Evolutionary conservation across 208 protist genomes (phyloP), one percentile per base, ranked within the genome.

Genomic region (Endotrypanum monterogeii): DNA sequence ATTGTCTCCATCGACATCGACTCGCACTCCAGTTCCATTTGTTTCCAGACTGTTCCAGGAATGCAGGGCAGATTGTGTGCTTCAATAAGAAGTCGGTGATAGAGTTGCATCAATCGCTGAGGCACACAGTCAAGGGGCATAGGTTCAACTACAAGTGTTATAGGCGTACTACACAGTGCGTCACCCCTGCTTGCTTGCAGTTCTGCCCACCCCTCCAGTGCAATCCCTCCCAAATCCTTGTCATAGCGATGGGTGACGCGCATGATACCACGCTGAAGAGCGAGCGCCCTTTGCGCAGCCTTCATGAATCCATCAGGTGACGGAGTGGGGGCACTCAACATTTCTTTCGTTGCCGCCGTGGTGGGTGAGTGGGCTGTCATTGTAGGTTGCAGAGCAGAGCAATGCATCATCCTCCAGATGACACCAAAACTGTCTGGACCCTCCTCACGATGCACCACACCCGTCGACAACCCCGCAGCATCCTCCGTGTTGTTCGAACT

Each of bases 401-500:
- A 54, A 50, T 70, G 66, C 4, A 70, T 32, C 16, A 70, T 32
- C 7, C 66, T 51, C 66, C 66, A 70, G 28, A 70, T 41, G 30
- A 70, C 66, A 39, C 30, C 66, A 25, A 70, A 70, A 50, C 46
- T 55, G 50, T 70, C 66, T n/a, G 66, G 39, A 20, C 66, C 66
- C 39, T 54, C 66, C 48, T 70, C 66, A n/a, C 66, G 66, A 28
- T 70, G 66, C 28, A 68, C 5, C 39, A 54, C 63, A 9, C 28
- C 28, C 9, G 63, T 7, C n/a, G 44, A 25, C 63, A 55, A 55
- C 44, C 25, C n/a, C 8, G 60, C 60, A 11, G 32, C 7, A 37
- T 3, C 44, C 25, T 18, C 20, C 18, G 7, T 7, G 60, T 65
- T 20, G 60, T 2, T 25, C 0, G 60, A 48, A 18, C 28, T 3